Evolutionary conservation across 805 yeast genomes (phyloP).

Genomic region (Brettanomyces sp.): DNA sequence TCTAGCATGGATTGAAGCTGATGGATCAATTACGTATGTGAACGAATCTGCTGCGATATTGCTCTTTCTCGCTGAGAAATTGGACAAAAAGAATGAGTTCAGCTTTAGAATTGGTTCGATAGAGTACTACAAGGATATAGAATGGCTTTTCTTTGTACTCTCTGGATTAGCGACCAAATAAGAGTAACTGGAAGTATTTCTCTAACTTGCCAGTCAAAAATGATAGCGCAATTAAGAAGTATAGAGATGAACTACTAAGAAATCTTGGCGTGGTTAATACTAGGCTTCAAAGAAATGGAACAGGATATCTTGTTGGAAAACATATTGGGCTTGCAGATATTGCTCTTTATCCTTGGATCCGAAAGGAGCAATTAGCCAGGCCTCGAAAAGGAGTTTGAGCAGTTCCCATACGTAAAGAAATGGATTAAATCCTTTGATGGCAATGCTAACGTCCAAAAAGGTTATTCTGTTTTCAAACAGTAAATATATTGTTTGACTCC

Average conservation of each 20-base stretch:
- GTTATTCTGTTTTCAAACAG: slow-evolving; percentile 18
- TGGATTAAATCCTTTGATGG: slow-evolving; percentile 30
- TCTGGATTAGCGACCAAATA: slow-evolving; percentile 55
- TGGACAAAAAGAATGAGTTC: slow-evolving; percentile 43
- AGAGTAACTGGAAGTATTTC: slow-evolving; percentile 42
- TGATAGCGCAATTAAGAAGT: slow-evolving; percentile 46
- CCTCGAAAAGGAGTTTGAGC: slow-evolving; percentile 12
- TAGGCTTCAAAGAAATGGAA: slow-evolving; percentile 35
- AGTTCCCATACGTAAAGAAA: slow-evolving; percentile 30
- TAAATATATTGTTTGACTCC: neutral
- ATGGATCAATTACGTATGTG: slow-evolving; percentile 35
- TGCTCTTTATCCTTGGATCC: slow-evolving; percentile 36
- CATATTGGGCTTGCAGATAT: slow-evolving; percentile 53
- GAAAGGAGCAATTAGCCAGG: neutral
- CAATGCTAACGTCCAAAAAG: slow-evolving; percentile 24
- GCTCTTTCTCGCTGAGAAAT: slow-evolving; percentile 49
- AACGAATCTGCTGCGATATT: slow-evolving; percentile 58
- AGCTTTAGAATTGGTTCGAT: slow-evolving; percentile 30
- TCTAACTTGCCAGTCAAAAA: slow-evolving; percentile 35
- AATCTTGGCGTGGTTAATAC: slow-evolving; percentile 44
- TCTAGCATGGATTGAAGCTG: slow-evolving; percentile 28
- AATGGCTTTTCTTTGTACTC: slow-evolving; percentile 47
- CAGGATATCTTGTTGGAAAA: slow-evolving; percentile 53
- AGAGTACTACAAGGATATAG: slow-evolving; percentile 42
- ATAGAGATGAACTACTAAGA: slow-evolving; percentile 39